phyloP scores from a whole-genome alignment of 352 stramenopile species.

The Phytophthora pinifolia region DNA sequence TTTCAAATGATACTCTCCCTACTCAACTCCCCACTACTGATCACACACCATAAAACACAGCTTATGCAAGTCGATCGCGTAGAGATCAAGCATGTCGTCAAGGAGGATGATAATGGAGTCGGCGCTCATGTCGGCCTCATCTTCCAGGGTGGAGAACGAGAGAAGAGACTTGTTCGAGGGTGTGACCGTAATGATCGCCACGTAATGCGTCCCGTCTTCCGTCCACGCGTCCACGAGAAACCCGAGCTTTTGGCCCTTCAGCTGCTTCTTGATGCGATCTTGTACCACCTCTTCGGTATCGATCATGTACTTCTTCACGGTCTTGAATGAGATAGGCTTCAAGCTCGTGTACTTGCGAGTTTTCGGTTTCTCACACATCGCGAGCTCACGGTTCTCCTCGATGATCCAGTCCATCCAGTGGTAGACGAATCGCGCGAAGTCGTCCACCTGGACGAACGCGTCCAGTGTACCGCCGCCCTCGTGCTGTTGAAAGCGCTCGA shows the following conservation, averaged over 20 bases:
- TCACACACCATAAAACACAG: no score
- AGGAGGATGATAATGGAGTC: neutral
- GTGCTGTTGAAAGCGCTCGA: no score
- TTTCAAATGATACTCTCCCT: no score
- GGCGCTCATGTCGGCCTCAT: neutral
- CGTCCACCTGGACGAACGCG: no score
- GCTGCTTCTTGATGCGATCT: neutral
- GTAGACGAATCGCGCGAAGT: no score
- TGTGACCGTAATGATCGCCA: slow-evolving; percentile 2
- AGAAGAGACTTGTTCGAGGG: slow-evolving; percentile 2
- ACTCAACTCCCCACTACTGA: no score
- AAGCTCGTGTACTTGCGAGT: slow-evolving; percentile 2
- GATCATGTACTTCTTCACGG: neutral
- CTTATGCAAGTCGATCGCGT: no score
- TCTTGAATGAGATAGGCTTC: neutral
- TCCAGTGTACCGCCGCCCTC: no score
- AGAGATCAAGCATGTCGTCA: neutral
- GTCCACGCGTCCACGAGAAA: slow-evolving; percentile 6
- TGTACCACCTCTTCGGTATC: neutral
- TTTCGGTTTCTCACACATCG: slow-evolving; percentile 1
- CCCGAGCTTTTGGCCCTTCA: neutral
- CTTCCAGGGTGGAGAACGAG: neutral
- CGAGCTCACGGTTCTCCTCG: neutral
- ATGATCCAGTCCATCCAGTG: slow-evolving; percentile 14
- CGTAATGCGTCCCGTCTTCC: neutral